These are phyloP conservation scores for Ceratocystis destructans DNA, from an alignment of 2,329 filamentous ascomycete genomes.

Conservation along the genomic window DNA sequence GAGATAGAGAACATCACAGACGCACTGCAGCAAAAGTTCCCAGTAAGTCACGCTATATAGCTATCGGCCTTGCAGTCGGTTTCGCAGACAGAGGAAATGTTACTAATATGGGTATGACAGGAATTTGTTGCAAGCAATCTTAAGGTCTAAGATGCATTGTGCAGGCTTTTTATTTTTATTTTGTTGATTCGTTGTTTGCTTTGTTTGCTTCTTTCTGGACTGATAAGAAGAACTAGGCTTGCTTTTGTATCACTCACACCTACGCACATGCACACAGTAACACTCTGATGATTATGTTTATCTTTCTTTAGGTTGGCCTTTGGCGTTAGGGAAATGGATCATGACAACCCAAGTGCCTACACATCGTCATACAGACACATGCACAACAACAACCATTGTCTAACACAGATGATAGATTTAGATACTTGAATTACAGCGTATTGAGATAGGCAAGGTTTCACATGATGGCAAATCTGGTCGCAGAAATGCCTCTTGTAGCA, in stretches of 20 bases:
- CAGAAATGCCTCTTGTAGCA: background rate
- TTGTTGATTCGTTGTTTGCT: too few species aligned
- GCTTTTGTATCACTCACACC: background rate
- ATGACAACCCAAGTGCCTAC: background rate
- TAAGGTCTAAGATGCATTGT: background rate
- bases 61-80: background rate
- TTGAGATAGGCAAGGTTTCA: background rate
- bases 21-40: constrained; percentile 65
- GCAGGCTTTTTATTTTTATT: background rate
- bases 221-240: background rate
- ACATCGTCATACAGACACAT: background rate
- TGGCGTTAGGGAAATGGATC: background rate
- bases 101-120: background rate
- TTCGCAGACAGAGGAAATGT: background rate
- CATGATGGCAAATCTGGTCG: background rate
- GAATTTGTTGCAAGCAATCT: constrained; percentile 4
- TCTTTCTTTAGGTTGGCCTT: background rate
- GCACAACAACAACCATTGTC: background rate
- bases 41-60: constrained; percentile 32
- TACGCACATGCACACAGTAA: background rate
- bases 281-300: background rate
- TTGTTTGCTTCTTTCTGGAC: background rate
- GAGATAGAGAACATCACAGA: constrained; percentile 81
- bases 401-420: background rate
- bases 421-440: background rate